A percentile compares a stretch with the other conserved stretches of the same genome.
Conservation (phyloP, 768 basidiomycete species). For the Auricularia sp. region DNA sequence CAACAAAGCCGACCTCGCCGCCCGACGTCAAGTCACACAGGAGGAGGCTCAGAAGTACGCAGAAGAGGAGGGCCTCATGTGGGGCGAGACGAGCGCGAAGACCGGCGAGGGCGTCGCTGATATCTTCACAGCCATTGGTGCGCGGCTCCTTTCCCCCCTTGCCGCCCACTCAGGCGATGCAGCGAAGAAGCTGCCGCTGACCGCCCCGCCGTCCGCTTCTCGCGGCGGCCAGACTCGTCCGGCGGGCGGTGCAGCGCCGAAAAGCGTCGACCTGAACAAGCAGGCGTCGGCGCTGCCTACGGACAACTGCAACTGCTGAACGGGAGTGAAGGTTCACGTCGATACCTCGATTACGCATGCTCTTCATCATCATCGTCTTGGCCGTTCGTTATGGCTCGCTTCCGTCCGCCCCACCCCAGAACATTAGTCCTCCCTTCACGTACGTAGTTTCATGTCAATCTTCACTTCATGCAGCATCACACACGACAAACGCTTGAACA, state of each 20-base stretch:
- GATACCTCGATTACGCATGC: background rate
- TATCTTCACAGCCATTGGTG: conserved; percentile 80
- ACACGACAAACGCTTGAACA: too few species aligned
- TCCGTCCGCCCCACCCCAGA: background rate
- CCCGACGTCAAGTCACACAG: conserved; percentile 73
- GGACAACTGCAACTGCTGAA: conserved; percentile 66
- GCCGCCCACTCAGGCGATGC: conserved; percentile 6
- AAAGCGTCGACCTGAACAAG: conserved; percentile 77
- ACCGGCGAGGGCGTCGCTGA: conserved; percentile 76
- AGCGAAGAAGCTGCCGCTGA: conserved; percentile 88
- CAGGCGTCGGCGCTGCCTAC: conserved; percentile 41
- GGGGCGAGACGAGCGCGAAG: conserved; percentile 89
- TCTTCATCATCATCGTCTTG: background rate
- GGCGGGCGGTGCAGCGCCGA: conserved; percentile 31
- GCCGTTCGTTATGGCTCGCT: background rate
- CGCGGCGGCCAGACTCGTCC: conserved; percentile 42
- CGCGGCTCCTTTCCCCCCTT: conserved; percentile 15
- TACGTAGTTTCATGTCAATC: too few species aligned
- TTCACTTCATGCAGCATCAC: too few species aligned
- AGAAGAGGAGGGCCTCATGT: conserved; percentile 86
- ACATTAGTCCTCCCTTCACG: too few species aligned
- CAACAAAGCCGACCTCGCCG: conserved; percentile 85
- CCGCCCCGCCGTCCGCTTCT: conserved; percentile 55
- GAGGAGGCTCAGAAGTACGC: conserved; percentile 91
- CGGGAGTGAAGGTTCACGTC: background rate